A percentile compares a stretch with the other conserved stretches of the same genome.
Evolutionary conservation across 75 land plant genomes (phyloP).

Genomic region (Isoetes taiwanensis): DNA sequence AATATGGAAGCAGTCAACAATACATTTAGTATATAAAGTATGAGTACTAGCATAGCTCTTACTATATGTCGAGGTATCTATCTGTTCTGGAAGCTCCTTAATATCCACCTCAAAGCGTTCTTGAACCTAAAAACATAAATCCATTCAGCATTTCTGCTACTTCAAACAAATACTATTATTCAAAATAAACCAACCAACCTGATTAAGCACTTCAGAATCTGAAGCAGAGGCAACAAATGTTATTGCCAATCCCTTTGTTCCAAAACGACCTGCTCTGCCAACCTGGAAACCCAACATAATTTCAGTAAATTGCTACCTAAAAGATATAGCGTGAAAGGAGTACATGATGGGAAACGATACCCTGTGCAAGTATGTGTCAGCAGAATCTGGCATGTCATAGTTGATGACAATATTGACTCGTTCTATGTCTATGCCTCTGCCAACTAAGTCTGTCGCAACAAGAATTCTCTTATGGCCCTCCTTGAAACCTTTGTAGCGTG

Average conservation of each 20-base stretch:
- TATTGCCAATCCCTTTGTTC: constrained; percentile 94
- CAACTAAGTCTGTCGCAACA: constrained; percentile 98
- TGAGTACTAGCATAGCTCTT: too few relatives aligned
- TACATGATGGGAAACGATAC: too few relatives aligned
- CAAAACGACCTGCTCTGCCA: constrained; percentile 96
- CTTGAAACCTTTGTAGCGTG: constrained; percentile 90
- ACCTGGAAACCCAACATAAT: constrained; percentile 45
- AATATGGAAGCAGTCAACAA: too few relatives aligned
- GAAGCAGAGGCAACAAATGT: constrained; percentile 92
- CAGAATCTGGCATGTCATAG: constrained; percentile 99
- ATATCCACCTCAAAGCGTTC: constrained; percentile 97
- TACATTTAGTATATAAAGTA: too few relatives aligned
- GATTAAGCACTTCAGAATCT: constrained; percentile 89
- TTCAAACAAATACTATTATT: too few relatives aligned
- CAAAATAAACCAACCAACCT: constrained; percentile 43
- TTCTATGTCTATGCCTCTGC: constrained; percentile 95
- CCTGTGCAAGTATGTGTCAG: constrained; percentile 97
- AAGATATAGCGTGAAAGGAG: too few relatives aligned
- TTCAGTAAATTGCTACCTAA: too few relatives aligned
- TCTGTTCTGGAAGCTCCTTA: constrained; percentile 97
- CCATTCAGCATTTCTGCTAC: too few relatives aligned
- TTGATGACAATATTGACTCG: constrained; percentile 97
- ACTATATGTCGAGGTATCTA: constrained; percentile 97
- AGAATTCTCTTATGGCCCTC: constrained; percentile 93
- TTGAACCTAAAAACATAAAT: too few relatives aligned